Conservation (phyloP, 768 basidiomycete genomes). For the Tylopilus subfusipes region DNA sequence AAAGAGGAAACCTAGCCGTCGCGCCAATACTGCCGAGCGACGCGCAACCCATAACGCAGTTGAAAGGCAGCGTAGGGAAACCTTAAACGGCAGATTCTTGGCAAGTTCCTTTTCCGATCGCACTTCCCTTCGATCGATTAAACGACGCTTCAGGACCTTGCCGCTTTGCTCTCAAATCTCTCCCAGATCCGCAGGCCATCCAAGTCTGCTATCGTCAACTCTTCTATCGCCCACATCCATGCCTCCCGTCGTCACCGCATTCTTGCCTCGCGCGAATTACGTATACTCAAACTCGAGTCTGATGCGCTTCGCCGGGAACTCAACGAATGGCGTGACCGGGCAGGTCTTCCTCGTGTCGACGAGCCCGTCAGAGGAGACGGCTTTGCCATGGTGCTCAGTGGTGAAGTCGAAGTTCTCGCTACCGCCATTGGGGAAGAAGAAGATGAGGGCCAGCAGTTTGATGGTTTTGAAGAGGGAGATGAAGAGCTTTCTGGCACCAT, state of each 20-base stretch:
- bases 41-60: constrained; percentile 97
- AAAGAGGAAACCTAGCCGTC: constrained; percentile 80
- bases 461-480: constrained; percentile 40
- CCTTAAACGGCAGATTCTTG: constrained; percentile 88
- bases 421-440: constrained; percentile 54
- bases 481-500: constrained; percentile 35
- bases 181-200: constrained; percentile 89
- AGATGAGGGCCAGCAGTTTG: constrained; percentile 42
- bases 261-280: constrained; percentile 78
- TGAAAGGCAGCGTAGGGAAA: constrained; percentile 90
- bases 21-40: constrained; percentile 96
- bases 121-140: constrained; percentile 14
- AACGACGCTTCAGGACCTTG: constrained; percentile 63
- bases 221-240: constrained; percentile 85
- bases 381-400: constrained; percentile 65
- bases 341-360: constrained; percentile 65
- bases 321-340: constrained; percentile 88
- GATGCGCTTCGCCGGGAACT: constrained; percentile 87
- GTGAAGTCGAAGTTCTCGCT: constrained; percentile 65
- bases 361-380: constrained; percentile 71
- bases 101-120: constrained; percentile 40
- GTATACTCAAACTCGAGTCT: constrained; percentile 72
- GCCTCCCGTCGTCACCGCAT: constrained; percentile 77
- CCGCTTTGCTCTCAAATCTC: constrained; percentile 86
- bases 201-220: constrained; percentile 96